Conservation (phyloP, 805 yeast genomes). For the Yarrowia divulgata region DNA sequence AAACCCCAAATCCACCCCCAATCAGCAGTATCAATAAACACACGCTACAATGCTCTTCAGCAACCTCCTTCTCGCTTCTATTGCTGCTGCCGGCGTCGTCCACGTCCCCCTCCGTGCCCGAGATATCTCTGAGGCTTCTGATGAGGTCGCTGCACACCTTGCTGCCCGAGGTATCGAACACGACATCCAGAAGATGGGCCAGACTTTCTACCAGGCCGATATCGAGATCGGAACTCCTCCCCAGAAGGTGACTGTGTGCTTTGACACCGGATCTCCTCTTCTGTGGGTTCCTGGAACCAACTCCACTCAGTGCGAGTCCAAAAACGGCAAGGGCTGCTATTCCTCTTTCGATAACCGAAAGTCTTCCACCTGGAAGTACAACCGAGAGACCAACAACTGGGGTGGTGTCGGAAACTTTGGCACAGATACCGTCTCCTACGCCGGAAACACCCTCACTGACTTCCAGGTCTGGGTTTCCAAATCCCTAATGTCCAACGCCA, state of each 20-base stretch:
- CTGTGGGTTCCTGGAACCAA: conserved; percentile 12
- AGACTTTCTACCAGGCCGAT: background rate
- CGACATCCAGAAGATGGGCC: background rate
- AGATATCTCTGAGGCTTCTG: background rate
- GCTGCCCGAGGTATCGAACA: background rate
- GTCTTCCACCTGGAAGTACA: conserved; percentile 12
- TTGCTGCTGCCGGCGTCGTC: conserved; percentile 1
- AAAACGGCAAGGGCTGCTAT: background rate
- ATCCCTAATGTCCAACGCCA: background rate
- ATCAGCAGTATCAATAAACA: background rate
- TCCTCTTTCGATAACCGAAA: background rate
- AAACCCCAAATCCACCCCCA: background rate
- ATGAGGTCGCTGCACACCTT: background rate
- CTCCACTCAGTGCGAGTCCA: background rate
- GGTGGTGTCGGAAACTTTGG: conserved; percentile 7
- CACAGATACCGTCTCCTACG: background rate
- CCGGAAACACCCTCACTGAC: background rate
- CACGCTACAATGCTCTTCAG: background rate
- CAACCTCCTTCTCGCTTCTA: conserved; percentile 9
- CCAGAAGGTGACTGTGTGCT: background rate
- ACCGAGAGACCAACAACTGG: background rate
- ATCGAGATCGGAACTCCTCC: conserved; percentile 6
- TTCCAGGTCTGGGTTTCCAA: conserved; percentile 1
- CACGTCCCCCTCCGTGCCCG: background rate
- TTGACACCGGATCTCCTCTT: conserved; percentile 6